A percentile compares a stretch with the other conserved stretches of the same genome.
Evolutionary conservation across 1,139 yeast species (phyloP).

Genomic region (Dujonia santamariae): DNA sequence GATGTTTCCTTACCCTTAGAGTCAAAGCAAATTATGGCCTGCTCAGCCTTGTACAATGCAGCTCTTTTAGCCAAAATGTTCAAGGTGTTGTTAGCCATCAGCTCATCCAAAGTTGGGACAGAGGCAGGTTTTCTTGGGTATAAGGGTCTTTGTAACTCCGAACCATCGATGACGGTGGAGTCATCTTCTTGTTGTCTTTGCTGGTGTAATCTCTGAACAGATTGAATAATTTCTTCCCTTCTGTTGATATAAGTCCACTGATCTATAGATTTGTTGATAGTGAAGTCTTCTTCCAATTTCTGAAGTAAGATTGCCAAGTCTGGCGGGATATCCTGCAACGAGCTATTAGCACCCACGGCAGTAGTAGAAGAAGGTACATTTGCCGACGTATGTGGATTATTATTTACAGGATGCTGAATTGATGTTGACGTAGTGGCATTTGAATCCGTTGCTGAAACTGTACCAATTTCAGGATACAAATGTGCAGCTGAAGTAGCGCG

Average conservation of each 20-base stretch:
- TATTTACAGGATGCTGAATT: too few relatives aligned
- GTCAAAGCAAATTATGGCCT: slow-evolving; percentile 73
- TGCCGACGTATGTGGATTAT: slow-evolving; percentile 7
- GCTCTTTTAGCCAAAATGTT: slow-evolving; percentile 75
- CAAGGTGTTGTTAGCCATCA: slow-evolving; percentile 45
- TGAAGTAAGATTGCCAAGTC: slow-evolving; percentile 45
- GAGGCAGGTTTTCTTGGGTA: slow-evolving; percentile 50
- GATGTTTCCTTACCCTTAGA: slow-evolving; percentile 76
- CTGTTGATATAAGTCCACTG: slow-evolving; percentile 50
- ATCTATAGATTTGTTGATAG: slow-evolving; percentile 39
- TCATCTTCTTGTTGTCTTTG: slow-evolving; percentile 23
- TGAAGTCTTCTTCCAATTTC: slow-evolving; percentile 43
- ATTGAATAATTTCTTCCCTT: slow-evolving; percentile 44
- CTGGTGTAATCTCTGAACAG: slow-evolving; percentile 35
- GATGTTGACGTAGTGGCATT: slow-evolving; percentile 18
- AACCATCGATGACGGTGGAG: slow-evolving; percentile 29
- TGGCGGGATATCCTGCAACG: slow-evolving; percentile 41
- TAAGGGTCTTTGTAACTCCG: slow-evolving; percentile 51
- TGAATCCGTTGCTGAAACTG: slow-evolving; percentile 26
- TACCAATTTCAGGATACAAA: slow-evolving; percentile 20
- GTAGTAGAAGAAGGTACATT: slow-evolving; percentile 5
- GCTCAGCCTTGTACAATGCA: slow-evolving; percentile 57
- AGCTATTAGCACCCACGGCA: slow-evolving; percentile 5
- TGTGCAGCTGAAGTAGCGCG: too few relatives aligned
- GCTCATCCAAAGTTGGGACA: not conserved